Evolutionary conservation across 768 basidiomycete species (phyloP).

Genomic region (Ramaria rubella): DNA sequence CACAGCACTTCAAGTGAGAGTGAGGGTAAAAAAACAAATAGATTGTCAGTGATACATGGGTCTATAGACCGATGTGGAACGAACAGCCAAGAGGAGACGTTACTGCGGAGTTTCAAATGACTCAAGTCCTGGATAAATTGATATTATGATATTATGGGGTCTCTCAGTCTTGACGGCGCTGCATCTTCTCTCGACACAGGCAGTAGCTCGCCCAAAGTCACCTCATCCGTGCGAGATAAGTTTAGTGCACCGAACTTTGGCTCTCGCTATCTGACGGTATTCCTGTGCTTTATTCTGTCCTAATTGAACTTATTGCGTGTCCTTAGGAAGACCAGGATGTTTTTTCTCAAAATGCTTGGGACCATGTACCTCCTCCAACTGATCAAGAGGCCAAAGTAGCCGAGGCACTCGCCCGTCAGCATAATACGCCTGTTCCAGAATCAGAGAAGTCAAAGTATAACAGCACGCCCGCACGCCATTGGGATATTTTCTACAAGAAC

Average conservation of each 20-base stretch:
- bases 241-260: slow-evolving; percentile 7
- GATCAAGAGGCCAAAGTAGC: slow-evolving; percentile 74
- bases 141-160: too few relatives aligned
- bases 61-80: too few relatives aligned
- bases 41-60: too few relatives aligned
- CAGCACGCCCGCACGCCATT: slow-evolving; percentile 64
- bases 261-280: slow-evolving; percentile 6
- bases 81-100: too few relatives aligned
- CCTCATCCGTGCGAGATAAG: slow-evolving; percentile 62
- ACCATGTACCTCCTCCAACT: slow-evolving; percentile 77
- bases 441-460: slow-evolving; percentile 68
- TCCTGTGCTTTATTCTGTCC: background rate
- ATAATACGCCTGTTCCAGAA: slow-evolving; percentile 61
- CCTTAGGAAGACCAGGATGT: slow-evolving; percentile 46
- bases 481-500: slow-evolving; percentile 88
- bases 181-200: background rate
- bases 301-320: background rate
- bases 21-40: too few relatives aligned
- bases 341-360: slow-evolving; percentile 88
- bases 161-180: background rate
- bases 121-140: too few relatives aligned
- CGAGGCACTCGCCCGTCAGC: slow-evolving; percentile 64
- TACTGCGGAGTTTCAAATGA: too few relatives aligned
- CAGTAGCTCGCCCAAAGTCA: slow-evolving; percentile 21
- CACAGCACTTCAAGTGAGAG: too few relatives aligned